These are phyloP conservation scores for Paramecium sexaurelia DNA, from an alignment of 73 alveolate species.

Conservation along the genomic window DNA sequence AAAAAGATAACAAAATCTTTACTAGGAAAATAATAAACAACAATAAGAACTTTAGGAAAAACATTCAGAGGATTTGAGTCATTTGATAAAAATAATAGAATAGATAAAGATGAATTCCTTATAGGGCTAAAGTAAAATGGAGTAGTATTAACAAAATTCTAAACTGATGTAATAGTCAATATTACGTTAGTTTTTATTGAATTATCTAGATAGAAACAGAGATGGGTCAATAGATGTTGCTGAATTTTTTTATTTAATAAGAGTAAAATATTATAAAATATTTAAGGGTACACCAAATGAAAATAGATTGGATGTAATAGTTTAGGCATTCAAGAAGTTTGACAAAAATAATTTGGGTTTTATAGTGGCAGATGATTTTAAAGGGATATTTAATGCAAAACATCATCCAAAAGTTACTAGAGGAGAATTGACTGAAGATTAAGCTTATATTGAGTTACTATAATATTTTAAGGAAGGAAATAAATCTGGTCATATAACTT, in stretches of 20 bases:
- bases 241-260: not conserved
- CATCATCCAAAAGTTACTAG: constrained; percentile 76
- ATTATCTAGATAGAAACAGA: constrained; percentile 23
- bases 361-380: constrained; percentile 74
- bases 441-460: constrained; percentile 74
- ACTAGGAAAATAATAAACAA: not conserved
- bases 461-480: constrained; percentile 73
- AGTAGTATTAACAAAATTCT: constrained; percentile 84
- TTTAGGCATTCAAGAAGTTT: constrained; percentile 73
- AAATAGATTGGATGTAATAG: constrained; percentile 66
- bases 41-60: constrained; percentile 87
- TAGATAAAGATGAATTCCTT: constrained; percentile 91
- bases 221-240: constrained; percentile 49
- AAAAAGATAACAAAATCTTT: constrained; percentile 2
- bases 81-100: constrained; percentile 90
- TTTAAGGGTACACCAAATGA: constrained; percentile 62
- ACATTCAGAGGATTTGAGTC: constrained; percentile 87
- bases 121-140: constrained; percentile 92
- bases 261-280: not conserved
- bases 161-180: constrained; percentile 78
- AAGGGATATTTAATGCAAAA: constrained; percentile 74
- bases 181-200: not conserved
- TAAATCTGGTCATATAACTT: constrained; percentile 69
- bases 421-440: constrained; percentile 77
- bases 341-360: constrained; percentile 71